Percentiles rank a stretch among this genome's conserved stretches.
phyloP scores from a whole-genome alignment of 768 basidiomycete species.

The Imleria badia region DNA sequence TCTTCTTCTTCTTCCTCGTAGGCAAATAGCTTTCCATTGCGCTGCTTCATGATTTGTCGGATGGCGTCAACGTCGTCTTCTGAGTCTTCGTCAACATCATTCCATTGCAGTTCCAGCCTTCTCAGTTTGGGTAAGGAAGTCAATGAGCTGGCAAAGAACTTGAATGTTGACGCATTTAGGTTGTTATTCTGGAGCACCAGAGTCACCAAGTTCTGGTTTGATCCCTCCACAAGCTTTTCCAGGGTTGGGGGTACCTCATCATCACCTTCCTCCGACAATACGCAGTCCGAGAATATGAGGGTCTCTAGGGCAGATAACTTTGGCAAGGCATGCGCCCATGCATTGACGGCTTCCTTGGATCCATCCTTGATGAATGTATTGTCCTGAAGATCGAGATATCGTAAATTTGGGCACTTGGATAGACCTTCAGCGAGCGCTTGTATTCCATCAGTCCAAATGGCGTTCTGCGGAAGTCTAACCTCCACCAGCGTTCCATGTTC shows the following conservation, averaged over 20 bases:
- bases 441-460: conserved; percentile 92
- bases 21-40: conserved; percentile 65
- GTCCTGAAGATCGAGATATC: conserved; percentile 89
- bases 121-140: conserved; percentile 58
- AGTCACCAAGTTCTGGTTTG: conserved; percentile 69
- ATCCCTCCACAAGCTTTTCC: conserved; percentile 60
- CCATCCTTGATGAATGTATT: conserved; percentile 76
- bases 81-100: conserved; percentile 80
- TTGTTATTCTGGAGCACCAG: conserved; percentile 93
- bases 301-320: conserved; percentile 69
- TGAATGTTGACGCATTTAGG: conserved; percentile 67
- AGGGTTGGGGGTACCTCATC: conserved; percentile 74
- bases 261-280: conserved; percentile 68
- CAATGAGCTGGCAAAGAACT: conserved; percentile 66
- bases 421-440: conserved; percentile 75
- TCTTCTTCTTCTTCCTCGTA: conserved; percentile 84
- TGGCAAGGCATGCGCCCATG: conserved; percentile 63
- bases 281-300: conserved; percentile 93
- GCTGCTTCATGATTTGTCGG: conserved; percentile 52
- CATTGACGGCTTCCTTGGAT: conserved; percentile 53
- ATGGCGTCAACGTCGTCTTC: conserved; percentile 55
- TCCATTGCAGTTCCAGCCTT: conserved; percentile 85
- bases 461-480: conserved; percentile 96
- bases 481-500: conserved; percentile 80
- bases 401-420: conserved; percentile 59